Percentiles rank a stretch among this genome's conserved stretches.
phyloP scores from a whole-genome alignment of 2,329 filamentous ascomycete species.

The Verticillium alfalfae region DNA sequence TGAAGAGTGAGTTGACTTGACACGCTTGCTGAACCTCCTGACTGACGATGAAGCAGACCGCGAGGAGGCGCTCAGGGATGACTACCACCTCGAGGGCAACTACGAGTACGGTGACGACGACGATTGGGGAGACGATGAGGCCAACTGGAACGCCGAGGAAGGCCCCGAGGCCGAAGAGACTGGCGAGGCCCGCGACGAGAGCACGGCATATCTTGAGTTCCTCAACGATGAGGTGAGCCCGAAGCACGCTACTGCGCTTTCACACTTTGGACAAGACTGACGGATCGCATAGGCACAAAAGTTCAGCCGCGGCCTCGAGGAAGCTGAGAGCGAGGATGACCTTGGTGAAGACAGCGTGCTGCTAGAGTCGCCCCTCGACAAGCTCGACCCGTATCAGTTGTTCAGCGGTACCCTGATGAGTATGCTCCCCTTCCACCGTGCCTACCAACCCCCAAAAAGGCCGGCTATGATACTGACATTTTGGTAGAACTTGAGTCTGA shows the following conservation, averaged over 20 bases:
- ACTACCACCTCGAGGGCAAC: constrained; percentile 63
- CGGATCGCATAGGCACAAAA: constrained; percentile 64
- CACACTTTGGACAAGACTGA: constrained; percentile 12
- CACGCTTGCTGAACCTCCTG: constrained; percentile 7
- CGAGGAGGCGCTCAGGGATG: constrained; percentile 86
- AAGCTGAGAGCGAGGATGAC: constrained; percentile 75
- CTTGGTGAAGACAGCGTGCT: constrained; percentile 89
- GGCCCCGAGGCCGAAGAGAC: constrained; percentile 61
- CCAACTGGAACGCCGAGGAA: constrained; percentile 72
- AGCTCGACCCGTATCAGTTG: constrained; percentile 87
- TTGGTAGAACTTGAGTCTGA: constrained; percentile 75
- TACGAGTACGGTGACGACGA: constrained; percentile 69
- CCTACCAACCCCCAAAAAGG: not conserved
- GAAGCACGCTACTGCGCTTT: not conserved
- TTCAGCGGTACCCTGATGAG: constrained; percentile 80
- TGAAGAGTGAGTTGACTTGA: constrained; percentile 61
- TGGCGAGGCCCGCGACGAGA: constrained; percentile 77
- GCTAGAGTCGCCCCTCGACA: constrained; percentile 90
- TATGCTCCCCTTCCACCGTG: constrained; percentile 42
- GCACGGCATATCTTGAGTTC: constrained; percentile 91
- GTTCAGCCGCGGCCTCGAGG: constrained; percentile 61
- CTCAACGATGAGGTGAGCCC: constrained; percentile 74
- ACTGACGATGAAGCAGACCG: constrained; percentile 52
- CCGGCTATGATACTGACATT: constrained; percentile 14
- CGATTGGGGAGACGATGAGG: constrained; percentile 77